These are phyloP conservation scores for Saturnispora ahearnii DNA, from an alignment of 805 yeast genomes.

Conservation along the genomic window DNA sequence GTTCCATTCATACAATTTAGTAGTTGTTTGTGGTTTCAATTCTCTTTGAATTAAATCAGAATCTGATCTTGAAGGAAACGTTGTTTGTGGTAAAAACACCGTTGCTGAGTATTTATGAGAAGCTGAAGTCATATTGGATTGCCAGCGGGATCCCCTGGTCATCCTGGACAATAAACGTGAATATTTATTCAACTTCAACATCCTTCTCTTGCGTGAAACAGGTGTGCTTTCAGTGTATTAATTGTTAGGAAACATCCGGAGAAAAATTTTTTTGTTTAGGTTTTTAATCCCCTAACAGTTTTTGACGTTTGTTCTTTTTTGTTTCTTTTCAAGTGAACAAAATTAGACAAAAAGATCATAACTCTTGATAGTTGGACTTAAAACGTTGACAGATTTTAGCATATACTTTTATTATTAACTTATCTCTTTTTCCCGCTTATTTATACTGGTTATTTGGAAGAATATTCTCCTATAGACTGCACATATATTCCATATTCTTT, in stretches of 20 bases:
- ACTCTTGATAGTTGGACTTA: too few species aligned
- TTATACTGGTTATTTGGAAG: too few species aligned
- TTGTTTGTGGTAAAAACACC: constrained; percentile 50
- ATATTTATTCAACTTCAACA: not conserved
- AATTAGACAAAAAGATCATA: too few species aligned
- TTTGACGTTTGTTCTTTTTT: too few species aligned
- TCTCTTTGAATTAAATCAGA: constrained; percentile 33
- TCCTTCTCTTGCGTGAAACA: not conserved
- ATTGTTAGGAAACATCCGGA: not conserved
- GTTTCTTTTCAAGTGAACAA: too few species aligned
- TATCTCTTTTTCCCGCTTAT: too few species aligned
- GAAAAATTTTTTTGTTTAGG: not conserved
- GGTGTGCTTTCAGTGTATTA: not conserved
- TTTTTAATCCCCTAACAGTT: too few species aligned
- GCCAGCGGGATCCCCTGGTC: not conserved
- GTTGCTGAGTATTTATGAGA: constrained; percentile 21
- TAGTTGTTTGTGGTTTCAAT: constrained; percentile 45
- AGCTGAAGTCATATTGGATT: constrained; percentile 2
- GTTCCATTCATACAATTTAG: constrained; percentile 61
- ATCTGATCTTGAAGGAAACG: constrained; percentile 54
- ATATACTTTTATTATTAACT: too few species aligned
- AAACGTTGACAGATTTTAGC: too few species aligned
- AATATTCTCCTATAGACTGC: too few species aligned
- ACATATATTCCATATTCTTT: not conserved
- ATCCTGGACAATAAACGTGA: not conserved